Evolutionary conservation across 805 yeast species (phyloP).

Genomic region (Kodamaea kaohsiungensis): DNA sequence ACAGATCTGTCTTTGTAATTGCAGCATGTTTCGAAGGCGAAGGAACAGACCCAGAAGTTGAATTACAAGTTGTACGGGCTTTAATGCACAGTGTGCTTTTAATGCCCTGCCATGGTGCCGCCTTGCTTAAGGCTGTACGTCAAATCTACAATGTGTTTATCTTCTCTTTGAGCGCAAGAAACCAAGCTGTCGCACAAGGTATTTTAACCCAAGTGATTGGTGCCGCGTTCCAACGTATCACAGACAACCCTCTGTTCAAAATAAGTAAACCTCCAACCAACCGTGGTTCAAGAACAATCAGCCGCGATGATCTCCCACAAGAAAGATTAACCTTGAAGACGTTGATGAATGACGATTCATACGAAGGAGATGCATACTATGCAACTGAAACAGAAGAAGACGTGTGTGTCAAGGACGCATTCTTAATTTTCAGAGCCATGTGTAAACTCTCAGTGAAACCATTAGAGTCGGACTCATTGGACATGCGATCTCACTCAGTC

Average conservation of each 20-base stretch:
- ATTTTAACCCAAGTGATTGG: slow-evolving; percentile 88
- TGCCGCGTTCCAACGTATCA: slow-evolving; percentile 73
- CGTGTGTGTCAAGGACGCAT: slow-evolving; percentile 82
- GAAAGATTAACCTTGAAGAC: slow-evolving; percentile 59
- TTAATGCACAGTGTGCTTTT: slow-evolving; percentile 84
- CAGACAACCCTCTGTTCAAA: slow-evolving; percentile 23
- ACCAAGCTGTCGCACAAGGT: slow-evolving; percentile 95
- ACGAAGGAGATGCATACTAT: slow-evolving; percentile 46
- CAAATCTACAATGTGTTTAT: slow-evolving; percentile 92
- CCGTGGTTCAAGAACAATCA: slow-evolving; percentile 8
- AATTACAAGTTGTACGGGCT: slow-evolving; percentile 90
- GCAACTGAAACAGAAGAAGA: slow-evolving; percentile 60
- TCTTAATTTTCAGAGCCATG: slow-evolving; percentile 90
- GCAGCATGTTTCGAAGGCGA: slow-evolving; percentile 89
- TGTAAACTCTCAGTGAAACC: slow-evolving; percentile 87
- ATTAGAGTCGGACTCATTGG: slow-evolving; percentile 72
- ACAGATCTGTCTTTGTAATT: slow-evolving; percentile 81
- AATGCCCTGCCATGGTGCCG: slow-evolving; percentile 86
- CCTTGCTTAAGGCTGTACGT: slow-evolving; percentile 84
- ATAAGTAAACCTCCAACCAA: slow-evolving; percentile 11
- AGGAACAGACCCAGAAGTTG: slow-evolving; percentile 85
- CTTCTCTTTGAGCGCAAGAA: slow-evolving; percentile 74
- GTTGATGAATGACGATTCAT: slow-evolving; percentile 44
- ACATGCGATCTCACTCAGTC: slow-evolving; percentile 88
- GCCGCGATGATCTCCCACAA: slow-evolving; percentile 15